Percentiles rank a stretch among this genome's conserved stretches.
These are phyloP conservation scores for Diplodia corticola DNA, from an alignment of 2,329 filamentous ascomycete genomes.

Conservation along the genomic window DNA sequence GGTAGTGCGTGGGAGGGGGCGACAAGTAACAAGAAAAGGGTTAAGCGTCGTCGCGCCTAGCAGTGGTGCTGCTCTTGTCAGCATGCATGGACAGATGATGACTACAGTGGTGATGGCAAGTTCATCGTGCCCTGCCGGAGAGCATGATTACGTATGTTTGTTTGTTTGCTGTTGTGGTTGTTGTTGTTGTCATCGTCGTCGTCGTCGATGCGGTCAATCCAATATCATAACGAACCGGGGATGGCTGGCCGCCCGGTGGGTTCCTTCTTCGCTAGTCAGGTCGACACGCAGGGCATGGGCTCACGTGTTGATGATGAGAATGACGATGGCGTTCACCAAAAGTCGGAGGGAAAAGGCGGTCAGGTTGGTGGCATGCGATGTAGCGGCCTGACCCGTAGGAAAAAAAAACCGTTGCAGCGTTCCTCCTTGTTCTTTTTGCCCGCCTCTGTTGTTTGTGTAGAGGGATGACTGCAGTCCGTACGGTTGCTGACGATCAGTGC, in stretches of 20 bases:
- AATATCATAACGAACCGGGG: background rate
- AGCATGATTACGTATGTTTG: too few relatives aligned
- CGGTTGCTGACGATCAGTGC: background rate
- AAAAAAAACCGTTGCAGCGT: background rate
- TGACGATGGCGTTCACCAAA: background rate
- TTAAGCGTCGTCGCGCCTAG: background rate
- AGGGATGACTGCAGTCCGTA: background rate
- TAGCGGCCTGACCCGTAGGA: background rate
- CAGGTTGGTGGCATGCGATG: constrained; percentile 8
- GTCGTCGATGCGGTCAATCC: background rate
- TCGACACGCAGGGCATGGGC: background rate
- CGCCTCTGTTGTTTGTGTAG: background rate
- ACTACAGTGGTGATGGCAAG: background rate
- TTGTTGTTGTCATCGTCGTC: background rate
- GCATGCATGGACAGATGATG: background rate
- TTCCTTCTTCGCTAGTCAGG: background rate
- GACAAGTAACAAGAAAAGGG: background rate
- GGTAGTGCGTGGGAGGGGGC: background rate
- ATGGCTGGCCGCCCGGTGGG: background rate
- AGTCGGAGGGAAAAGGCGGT: background rate
- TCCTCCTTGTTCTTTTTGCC: background rate
- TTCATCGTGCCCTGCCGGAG: too few relatives aligned
- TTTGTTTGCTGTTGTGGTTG: background rate
- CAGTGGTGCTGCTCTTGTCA: background rate
- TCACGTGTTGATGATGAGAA: background rate